phyloP scores from a whole-genome alignment of 1,284 basidiomycete genomes.

The Lignosus rhinocerotis region DNA sequence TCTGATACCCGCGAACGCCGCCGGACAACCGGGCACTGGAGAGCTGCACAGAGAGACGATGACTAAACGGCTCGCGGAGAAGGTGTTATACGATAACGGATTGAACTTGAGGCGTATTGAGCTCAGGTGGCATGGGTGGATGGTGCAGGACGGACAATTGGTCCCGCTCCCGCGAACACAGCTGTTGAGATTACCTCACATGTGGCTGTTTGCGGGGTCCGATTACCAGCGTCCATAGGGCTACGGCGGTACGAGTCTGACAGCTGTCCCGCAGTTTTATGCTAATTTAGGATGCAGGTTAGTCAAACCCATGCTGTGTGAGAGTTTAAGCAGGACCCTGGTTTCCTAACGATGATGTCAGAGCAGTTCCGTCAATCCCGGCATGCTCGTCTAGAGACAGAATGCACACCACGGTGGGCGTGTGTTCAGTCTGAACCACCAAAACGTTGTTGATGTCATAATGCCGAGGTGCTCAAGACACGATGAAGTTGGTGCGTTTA shows the following conservation, averaged over 20 bases:
- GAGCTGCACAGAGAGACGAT: slow-evolving; percentile 15
- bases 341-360: not conserved
- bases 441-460: not conserved
- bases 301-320: not conserved
- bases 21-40: not conserved
- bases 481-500: not conserved
- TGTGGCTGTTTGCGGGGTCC: slow-evolving; percentile 21
- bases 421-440: not conserved
- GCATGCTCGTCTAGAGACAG: not conserved
- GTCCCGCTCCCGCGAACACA: slow-evolving; percentile 11
- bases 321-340: not conserved
- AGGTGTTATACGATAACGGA: slow-evolving; percentile 8
- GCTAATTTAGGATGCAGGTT: not conserved
- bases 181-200: slow-evolving; percentile 20
- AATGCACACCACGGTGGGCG: too few relatives aligned
- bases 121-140: slow-evolving; percentile 31
- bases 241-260: not conserved
- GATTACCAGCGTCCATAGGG: not conserved
- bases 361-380: not conserved
- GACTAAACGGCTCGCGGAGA: slow-evolving; percentile 19
- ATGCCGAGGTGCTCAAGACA: not conserved
- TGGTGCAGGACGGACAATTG: slow-evolving; percentile 14
- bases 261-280: not conserved
- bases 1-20: slow-evolving; percentile 6
- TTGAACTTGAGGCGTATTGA: slow-evolving; percentile 24